phyloP scores from a whole-genome alignment of 1,284 basidiomycete genomes.

The Trichosporon asahii region DNA sequence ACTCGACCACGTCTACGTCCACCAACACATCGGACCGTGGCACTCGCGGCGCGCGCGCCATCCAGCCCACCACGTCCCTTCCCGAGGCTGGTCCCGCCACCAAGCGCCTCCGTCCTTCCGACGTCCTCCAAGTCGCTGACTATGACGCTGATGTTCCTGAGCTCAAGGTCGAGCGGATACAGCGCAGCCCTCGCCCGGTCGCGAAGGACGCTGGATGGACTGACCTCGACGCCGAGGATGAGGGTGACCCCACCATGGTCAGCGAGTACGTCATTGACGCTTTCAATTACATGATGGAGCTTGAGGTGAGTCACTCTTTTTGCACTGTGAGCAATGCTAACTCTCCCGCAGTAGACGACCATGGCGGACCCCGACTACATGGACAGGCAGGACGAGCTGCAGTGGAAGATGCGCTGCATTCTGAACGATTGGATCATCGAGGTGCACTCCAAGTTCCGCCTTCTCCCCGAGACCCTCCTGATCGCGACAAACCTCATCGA shows the following conservation, averaged over 20 bases:
- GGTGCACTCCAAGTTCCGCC: conserved; percentile 87
- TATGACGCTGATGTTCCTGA: conserved; percentile 5
- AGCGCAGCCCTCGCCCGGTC: conserved; percentile 16
- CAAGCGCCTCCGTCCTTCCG: conserved; percentile 27
- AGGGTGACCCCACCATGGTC: conserved; percentile 94
- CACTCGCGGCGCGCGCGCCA: conserved; percentile 11
- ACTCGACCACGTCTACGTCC: conserved; percentile 19
- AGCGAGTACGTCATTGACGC: conserved; percentile 94
- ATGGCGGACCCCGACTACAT: conserved; percentile 88
- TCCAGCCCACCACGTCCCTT: conserved; percentile 26
- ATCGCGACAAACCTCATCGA: conserved; percentile 93
- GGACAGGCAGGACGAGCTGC: conserved; percentile 81
- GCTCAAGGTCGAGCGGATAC: conserved; percentile 8
- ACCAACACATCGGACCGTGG: conserved; percentile 16
- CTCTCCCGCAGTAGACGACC: conserved; percentile 61
- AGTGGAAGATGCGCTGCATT: conserved; percentile 91
- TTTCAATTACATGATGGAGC: conserved; percentile 81
- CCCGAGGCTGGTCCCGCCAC: conserved; percentile 33
- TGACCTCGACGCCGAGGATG: conserved; percentile 88
- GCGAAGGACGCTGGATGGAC: conserved; percentile 63
- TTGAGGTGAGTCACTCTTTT: conserved; percentile 56
- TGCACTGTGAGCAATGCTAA: conserved; percentile 48
- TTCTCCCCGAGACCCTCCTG: conserved; percentile 94
- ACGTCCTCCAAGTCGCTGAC: background rate
- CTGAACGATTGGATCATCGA: conserved; percentile 97